Base-by-base conservation (phyloP, 768 basidiomycete species). In the Mrakia frigida region DNA sequence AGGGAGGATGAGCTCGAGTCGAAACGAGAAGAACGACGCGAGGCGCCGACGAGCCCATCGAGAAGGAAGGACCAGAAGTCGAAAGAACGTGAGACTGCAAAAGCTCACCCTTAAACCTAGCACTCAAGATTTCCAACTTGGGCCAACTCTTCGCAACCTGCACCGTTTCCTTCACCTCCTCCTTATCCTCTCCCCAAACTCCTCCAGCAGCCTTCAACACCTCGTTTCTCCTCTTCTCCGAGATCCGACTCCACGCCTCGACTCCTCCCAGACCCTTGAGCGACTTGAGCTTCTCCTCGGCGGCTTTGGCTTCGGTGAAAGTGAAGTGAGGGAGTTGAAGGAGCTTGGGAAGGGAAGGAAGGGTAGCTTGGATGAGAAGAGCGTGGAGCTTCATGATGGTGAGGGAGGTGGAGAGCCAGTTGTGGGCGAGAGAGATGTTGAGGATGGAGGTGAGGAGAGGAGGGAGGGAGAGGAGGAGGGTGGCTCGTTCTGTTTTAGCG, bases 381-480 rank as follows among this genome's bases (percentile, higher is more conserved):
- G 92, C 88, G 79, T 95, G 91, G 37, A 99, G 84, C 53, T 90
- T 90, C 88, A 97, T 91, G 80, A 90, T 86, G 41, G 88, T 85
- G 52, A 95, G 85, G 0, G 92, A 90, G 1, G 93, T 90, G 6
- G 87, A 81, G 13, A 98, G 88, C 95, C 95, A 99, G 81, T 89
- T 93, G 79, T 94, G 92, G 0, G 94, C 87, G 28, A 92, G 87
- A 0, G 91, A 87, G 78, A 97, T 92, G 79, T 88, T 91, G 73
- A 95, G 87, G 35, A 98, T 85, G 0, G 94, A 92, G 67, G 87
- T 91, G 39, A 96, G 87, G 6, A 96, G 84, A 21, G 87, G 82
- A 6, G 92, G 93, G 0, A 88, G 87, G 80, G 89, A 89, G 1
- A 93, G 87, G 1, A 98, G 86, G 21, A 95, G 81, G 31, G 86